Evolutionary conservation across 2,329 filamentous ascomycete species (phyloP).

Genomic region (Knufia fluminis): DNA sequence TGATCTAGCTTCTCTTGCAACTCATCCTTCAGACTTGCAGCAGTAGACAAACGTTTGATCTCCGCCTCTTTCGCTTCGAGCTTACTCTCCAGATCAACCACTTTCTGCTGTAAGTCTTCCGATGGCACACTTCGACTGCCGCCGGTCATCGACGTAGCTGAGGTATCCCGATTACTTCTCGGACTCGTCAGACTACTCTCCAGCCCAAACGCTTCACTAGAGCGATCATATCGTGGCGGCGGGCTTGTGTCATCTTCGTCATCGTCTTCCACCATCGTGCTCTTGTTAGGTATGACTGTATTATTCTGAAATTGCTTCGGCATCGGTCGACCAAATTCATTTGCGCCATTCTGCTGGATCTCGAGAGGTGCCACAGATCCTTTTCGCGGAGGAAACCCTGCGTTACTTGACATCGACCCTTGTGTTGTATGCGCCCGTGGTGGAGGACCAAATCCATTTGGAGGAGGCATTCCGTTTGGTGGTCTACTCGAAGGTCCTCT

Average conservation of each 20-base stretch:
- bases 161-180: slow-evolving; percentile 37
- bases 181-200: slow-evolving; percentile 37
- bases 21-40: slow-evolving; percentile 64
- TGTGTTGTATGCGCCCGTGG: slow-evolving; percentile 20
- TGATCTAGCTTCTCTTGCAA: slow-evolving; percentile 67
- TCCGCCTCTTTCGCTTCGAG: slow-evolving; percentile 65
- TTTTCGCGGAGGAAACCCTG: slow-evolving; percentile 31
- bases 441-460: slow-evolving; percentile 28
- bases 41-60: slow-evolving; percentile 32
- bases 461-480: slow-evolving; percentile 42
- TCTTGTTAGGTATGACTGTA: slow-evolving; percentile 95
- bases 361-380: slow-evolving; percentile 25
- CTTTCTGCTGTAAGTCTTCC: slow-evolving; percentile 61
- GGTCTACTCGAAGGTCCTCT: slow-evolving; percentile 52
- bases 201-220: slow-evolving; percentile 56
- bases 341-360: slow-evolving; percentile 24
- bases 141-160: slow-evolving; percentile 38
- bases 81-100: slow-evolving; percentile 60
- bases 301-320: slow-evolving; percentile 90
- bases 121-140: slow-evolving; percentile 59
- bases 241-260: slow-evolving; percentile 54
- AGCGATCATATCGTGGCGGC: slow-evolving; percentile 42
- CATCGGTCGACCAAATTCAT: slow-evolving; percentile 65
- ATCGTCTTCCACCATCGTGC: slow-evolving; percentile 93
- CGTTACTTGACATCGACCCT: slow-evolving; percentile 18